Evolutionary conservation across 768 basidiomycete species (phyloP).

Genomic region (Pleurotus platypus): DNA sequence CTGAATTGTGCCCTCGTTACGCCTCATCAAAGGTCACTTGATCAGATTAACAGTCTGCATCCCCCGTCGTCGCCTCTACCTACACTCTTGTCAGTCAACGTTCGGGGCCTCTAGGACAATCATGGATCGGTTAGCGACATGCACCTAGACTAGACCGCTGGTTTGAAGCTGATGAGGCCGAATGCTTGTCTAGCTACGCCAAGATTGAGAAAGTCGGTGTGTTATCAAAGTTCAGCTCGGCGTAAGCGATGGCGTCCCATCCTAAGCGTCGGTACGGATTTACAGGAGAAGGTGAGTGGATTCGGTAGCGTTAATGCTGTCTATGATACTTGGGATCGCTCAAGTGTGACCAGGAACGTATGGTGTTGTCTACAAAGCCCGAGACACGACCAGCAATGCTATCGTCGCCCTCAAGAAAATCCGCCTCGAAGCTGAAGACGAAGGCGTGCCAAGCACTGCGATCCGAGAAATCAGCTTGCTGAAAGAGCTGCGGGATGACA

Average conservation of each 20-base stretch:
- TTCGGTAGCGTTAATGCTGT: conserved; percentile 4
- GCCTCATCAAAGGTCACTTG: neutral
- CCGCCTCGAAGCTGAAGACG: conserved; percentile 95
- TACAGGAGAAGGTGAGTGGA: conserved; percentile 48
- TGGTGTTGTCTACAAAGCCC: conserved; percentile 97
- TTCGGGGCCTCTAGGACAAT: neutral
- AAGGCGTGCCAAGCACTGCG: conserved; percentile 96
- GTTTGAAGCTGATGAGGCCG: conserved; percentile 14
- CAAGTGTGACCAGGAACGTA: conserved; percentile 71
- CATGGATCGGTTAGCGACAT: conserved; percentile 44
- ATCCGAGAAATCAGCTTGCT: conserved; percentile 97
- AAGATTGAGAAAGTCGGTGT: conserved; percentile 98
- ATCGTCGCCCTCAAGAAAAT: conserved; percentile 99
- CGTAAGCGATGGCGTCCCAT: neutral
- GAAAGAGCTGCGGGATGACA: conserved; percentile 95
- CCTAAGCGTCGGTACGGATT: conserved; percentile 1
- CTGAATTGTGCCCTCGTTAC: neutral
- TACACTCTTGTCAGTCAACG: neutral
- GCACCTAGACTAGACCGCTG: conserved; percentile 9
- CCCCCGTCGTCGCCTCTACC: neutral
- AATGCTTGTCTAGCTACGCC: conserved; percentile 63
- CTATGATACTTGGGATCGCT: conserved; percentile 9
- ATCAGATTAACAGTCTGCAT: neutral
- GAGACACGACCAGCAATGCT: conserved; percentile 70
- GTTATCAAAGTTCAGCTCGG: conserved; percentile 29